Evolutionary conservation across 2,329 filamentous ascomycete genomes (phyloP), one percentile per base, ranked within the genome.

Genomic region (Fusarium domesticum): DNA sequence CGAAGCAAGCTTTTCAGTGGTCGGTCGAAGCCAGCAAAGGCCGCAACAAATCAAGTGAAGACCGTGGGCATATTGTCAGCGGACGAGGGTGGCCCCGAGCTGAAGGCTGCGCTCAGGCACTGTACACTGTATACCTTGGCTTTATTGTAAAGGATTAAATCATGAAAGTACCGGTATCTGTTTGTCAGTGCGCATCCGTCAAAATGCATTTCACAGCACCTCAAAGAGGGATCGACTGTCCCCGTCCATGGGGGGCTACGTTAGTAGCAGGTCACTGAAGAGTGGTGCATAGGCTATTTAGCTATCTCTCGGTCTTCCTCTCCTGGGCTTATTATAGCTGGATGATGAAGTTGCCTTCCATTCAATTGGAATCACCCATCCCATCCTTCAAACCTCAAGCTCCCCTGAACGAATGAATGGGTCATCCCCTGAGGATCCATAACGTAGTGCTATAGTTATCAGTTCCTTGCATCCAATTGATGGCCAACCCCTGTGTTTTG

Each of bases 31-130:
- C n/a, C n/a, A n/a, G n/a, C n/a, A n/a, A n/a, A n/a, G n/a, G n/a
- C n/a, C n/a, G n/a, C n/a, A n/a, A n/a, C n/a, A n/a, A n/a, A n/a
- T n/a, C n/a, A 8, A 28, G 14, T 6, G 14, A 28, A 8, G 23
- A 12, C 23, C 23, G 8, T 28, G 8, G 23, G 23, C 23, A 28
- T 5, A 8, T 12, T 28, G 42, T 46, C 38, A 45, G 43, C 40
- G 33, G 39, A 45, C 39, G 44, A 48, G 45, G 39, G 45, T 36
- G 35, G 40, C 43, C 36, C 47, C 48, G 52, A 59, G 52, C 57
- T 60, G 51, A 60, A 52, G 52, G 47, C 53, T 60, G 57, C 57
- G 57, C 57, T 60, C 43, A 45, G 45, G 25, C 30, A 19, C 17
- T 5, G 10, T 43, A 44, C 57, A 60, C 57, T 57, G 57, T 59